Evolutionary conservation across 805 yeast species (phyloP), one percentile per base, ranked within the genome.

Genomic region (Tetrapisispora fleetii): DNA sequence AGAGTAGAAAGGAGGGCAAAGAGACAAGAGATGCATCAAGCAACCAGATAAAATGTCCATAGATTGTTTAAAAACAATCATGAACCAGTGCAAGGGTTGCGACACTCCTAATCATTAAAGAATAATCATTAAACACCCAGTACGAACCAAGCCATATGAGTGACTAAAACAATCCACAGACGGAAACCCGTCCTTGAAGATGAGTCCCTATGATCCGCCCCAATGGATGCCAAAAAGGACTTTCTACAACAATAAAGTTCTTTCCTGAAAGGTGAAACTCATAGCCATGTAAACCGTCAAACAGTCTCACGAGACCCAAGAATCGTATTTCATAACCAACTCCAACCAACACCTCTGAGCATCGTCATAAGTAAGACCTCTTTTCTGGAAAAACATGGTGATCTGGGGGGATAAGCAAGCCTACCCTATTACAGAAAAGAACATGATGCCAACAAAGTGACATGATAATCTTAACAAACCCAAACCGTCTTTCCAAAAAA

Each of bases 351-450:
- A n/a, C 18, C 33, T 19, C 32, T 7, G 24, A 21, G 24, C 16
- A 21, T 16, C 13, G 24, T n/a, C 32, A 39, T 22, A 21, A 14
- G 22, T 22, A 39, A 7, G 18, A 39, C 17, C 8, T 39, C 16
- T 11, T 6, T 17, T 24, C 41, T n/a, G 14, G 17, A 41, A 22
- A 42, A 16, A 22, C 16, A 11, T 33, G 14, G 17, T 11, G n/a
- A 35, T 13, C 22, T 22, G 52, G 65, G 64, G 64, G 60, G 50
- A 49, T 52, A 57, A 53, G 67, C 67, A 63, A 63, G 67, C 67
- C 53, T 55, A 51, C 41, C 52, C 63, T 63, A 63, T 63, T 53
- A 59, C 58, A 53, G 59, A 50, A 50, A 43, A 40, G 33, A 36
- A 16, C 28, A 49, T 27, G 33, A 17, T n/a, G 17, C 16, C 5